phyloP scores from a whole-genome alignment of 2,329 filamentous ascomycete species.

The Parafenestella ontariensis region DNA sequence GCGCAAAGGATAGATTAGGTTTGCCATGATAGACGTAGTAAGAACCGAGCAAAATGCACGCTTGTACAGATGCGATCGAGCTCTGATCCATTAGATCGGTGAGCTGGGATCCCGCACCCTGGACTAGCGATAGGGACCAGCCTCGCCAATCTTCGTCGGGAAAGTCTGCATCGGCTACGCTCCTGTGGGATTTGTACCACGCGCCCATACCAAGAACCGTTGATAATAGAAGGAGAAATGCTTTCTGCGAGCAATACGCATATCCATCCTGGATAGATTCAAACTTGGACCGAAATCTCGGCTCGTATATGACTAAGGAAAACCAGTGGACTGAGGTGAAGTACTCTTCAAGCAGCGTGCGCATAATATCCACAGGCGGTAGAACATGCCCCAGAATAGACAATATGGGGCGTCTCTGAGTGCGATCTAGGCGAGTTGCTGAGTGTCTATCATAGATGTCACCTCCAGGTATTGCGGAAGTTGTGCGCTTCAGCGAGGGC shows the following conservation, averaged over 20 bases:
- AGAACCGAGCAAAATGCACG: constrained; percentile 50
- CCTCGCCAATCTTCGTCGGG: constrained; percentile 17
- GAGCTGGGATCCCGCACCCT: constrained; percentile 44
- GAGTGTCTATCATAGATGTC: background rate
- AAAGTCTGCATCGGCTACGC: constrained; percentile 4
- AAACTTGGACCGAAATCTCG: constrained; percentile 48
- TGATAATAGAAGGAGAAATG: constrained; percentile 49
- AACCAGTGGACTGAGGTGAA: constrained; percentile 56
- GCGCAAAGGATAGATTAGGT: constrained; percentile 50
- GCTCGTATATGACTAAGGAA: constrained; percentile 53
- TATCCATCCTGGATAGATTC: constrained; percentile 38
- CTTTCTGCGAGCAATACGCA: constrained; percentile 43
- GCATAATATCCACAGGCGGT: constrained; percentile 37
- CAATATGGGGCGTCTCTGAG: constrained; percentile 29
- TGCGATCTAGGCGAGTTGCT: constrained; percentile 9
- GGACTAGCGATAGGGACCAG: constrained; percentile 25
- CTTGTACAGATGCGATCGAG: constrained; percentile 49
- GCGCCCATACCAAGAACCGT: constrained; percentile 50
- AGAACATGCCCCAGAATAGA: constrained; percentile 21
- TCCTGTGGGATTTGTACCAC: constrained; percentile 47
- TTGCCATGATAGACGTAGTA: constrained; percentile 54
- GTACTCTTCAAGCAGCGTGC: constrained; percentile 50
- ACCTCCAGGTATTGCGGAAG: constrained; percentile 33
- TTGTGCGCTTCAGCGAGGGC: constrained; percentile 38
- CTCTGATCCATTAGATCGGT: constrained; percentile 53